These are phyloP conservation scores for Dalbergia cultrata DNA, from an alignment of 306 rosid species.

Conservation along the genomic window DNA sequence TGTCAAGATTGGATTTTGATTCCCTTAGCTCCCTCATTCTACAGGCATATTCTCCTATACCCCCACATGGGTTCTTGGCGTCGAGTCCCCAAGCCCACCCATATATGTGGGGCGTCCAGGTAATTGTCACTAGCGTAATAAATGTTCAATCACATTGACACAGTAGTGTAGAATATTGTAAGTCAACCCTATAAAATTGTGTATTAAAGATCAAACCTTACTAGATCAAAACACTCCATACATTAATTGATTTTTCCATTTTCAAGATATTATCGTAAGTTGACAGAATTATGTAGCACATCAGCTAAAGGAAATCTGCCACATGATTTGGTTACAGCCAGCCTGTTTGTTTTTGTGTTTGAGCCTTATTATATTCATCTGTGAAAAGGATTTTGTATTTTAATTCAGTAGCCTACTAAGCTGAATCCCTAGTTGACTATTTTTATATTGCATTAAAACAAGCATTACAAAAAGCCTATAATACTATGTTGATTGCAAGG, in stretches of 20 bases:
- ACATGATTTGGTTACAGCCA: conserved; percentile 1
- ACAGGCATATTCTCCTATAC: conserved; percentile 95
- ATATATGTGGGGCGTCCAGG: conserved; percentile 99
- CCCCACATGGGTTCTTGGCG: conserved; percentile 94
- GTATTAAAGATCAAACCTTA: conserved; percentile 6
- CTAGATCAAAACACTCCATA: conserved; percentile 22
- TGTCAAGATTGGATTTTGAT: conserved; percentile 50
- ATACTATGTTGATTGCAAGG: background rate
- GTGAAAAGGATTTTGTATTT: conserved; percentile 2
- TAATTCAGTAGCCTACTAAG: too few species aligned
- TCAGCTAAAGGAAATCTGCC: background rate
- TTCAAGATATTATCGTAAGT: background rate
- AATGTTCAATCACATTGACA: conserved; percentile 26
- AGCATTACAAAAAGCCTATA: background rate
- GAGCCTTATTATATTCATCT: background rate
- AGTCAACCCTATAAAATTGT: conserved; percentile 18
- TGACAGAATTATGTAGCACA: background rate
- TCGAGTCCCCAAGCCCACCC: conserved; percentile 97
- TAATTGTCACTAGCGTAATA: conserved; percentile 36
- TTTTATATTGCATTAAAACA: background rate
- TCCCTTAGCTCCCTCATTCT: conserved; percentile 27
- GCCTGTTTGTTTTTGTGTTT: background rate
- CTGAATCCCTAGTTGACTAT: too few species aligned
- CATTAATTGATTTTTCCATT: conserved; percentile 5
- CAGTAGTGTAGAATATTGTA: background rate